These are phyloP conservation scores for Tilletia caries DNA, from an alignment of 1,284 basidiomycete species.

Conservation along the genomic window DNA sequence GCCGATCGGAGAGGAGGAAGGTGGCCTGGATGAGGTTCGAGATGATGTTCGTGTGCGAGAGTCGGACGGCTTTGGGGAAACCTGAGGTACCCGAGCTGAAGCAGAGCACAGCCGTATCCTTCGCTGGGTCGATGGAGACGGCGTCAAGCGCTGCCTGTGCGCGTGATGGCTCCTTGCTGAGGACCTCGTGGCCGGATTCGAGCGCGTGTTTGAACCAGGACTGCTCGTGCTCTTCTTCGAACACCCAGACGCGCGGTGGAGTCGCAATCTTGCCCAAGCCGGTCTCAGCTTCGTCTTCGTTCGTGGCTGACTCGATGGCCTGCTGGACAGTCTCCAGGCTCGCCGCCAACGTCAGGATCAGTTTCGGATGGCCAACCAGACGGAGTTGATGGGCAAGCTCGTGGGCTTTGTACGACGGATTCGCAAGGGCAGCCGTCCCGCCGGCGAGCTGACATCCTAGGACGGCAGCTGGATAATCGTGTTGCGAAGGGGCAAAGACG, in stretches of 20 bases:
- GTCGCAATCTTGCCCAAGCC: constrained; percentile 16
- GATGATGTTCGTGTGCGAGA: constrained; percentile 46
- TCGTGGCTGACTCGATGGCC: constrained; percentile 25
- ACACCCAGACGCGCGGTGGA: constrained; percentile 32
- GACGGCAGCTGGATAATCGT: constrained; percentile 43
- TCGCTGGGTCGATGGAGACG: constrained; percentile 28
- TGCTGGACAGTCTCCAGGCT: constrained; percentile 26
- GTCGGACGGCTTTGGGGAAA: constrained; percentile 45
- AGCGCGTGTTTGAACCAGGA: constrained; percentile 29
- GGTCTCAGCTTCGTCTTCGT: constrained; percentile 21
- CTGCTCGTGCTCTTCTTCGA: constrained; percentile 37
- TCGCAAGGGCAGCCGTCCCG: constrained; percentile 43
- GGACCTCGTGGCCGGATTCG: constrained; percentile 27
- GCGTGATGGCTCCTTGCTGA: constrained; percentile 3
- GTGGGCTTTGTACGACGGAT: constrained; percentile 46
- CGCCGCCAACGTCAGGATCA: constrained; percentile 31
- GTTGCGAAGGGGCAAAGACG: constrained; percentile 43
- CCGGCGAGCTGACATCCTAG: constrained; percentile 47
- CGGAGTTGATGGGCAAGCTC: constrained; percentile 46
- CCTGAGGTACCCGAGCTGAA: constrained; percentile 51
- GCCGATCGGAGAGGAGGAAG: constrained; percentile 41
- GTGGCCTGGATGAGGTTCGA: constrained; percentile 48
- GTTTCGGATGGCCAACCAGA: constrained; percentile 1
- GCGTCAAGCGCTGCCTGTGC: constrained; percentile 25
- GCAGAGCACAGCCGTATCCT: constrained; percentile 41